phyloP scores from a whole-genome alignment of 2,329 filamentous ascomycete genomes.

The Lizonia empirigonia region DNA sequence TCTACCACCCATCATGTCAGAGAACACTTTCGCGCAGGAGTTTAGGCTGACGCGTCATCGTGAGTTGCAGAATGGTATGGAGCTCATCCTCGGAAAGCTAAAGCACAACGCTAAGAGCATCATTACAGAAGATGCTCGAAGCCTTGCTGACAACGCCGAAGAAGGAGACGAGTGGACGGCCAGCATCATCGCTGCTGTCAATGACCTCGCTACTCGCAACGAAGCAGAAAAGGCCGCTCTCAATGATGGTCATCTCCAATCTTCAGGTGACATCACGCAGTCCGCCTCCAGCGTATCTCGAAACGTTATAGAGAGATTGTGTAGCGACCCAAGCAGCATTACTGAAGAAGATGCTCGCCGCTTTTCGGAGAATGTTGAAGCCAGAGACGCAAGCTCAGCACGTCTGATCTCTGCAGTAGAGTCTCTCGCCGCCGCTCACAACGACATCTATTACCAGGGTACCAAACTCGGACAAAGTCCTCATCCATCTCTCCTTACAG shows the following conservation, averaged over 20 bases:
- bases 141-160: slow-evolving; percentile 35
- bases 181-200: slow-evolving; percentile 38
- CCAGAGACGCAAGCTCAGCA: slow-evolving; percentile 27
- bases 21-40: not conserved
- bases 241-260: slow-evolving; percentile 7
- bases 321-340: slow-evolving; percentile 32
- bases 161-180: slow-evolving; percentile 29
- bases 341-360: slow-evolving; percentile 42
- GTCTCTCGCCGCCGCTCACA: slow-evolving; percentile 35
- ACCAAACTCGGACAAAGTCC: slow-evolving; percentile 18
- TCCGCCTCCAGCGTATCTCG: not conserved
- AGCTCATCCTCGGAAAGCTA: slow-evolving; percentile 28
- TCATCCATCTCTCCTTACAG: slow-evolving; percentile 28
- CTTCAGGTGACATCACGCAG: not conserved
- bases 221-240: slow-evolving; percentile 15
- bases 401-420: slow-evolving; percentile 39
- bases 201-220: slow-evolving; percentile 24
- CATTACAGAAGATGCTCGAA: slow-evolving; percentile 40
- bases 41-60: slow-evolving; percentile 7
- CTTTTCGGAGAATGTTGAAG: slow-evolving; percentile 37
- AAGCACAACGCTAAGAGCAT: slow-evolving; percentile 32
- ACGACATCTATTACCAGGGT: slow-evolving; percentile 23
- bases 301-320: slow-evolving; percentile 30
- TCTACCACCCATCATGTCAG: not conserved
- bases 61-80: slow-evolving; percentile 10